Evolutionary conservation across 2,329 filamentous ascomycete species (phyloP).

Genomic region (Sporothrix phasma): DNA sequence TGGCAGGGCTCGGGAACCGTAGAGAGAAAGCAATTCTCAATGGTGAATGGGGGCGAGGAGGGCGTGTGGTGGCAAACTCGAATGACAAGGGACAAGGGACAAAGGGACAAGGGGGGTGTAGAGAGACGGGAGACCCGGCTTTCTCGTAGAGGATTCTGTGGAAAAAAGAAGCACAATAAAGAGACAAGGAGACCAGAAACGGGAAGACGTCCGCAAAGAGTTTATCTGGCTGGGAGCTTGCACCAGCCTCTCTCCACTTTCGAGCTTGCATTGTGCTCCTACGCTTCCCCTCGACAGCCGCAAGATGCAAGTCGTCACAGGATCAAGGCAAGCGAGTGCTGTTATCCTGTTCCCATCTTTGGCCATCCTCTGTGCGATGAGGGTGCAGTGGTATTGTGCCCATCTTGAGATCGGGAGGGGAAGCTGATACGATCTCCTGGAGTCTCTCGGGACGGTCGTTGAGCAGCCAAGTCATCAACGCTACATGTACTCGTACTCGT

Average conservation of each 20-base stretch:
- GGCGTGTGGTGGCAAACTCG: neutral
- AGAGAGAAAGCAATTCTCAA: neutral
- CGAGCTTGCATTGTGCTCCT: slow-evolving; percentile 10
- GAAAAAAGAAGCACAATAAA: neutral
- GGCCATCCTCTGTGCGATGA: neutral
- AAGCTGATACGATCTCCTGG: neutral
- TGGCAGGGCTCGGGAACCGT: slow-evolving; percentile 20
- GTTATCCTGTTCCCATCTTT: too few species aligned
- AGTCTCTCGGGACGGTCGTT: neutral
- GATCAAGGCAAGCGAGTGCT: neutral
- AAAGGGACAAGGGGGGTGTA: neutral
- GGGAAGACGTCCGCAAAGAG: neutral
- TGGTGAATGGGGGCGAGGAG: neutral
- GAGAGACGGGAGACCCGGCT: slow-evolving; percentile 2
- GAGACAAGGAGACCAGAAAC: neutral
- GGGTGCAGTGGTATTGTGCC: neutral
- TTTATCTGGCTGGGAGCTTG: neutral
- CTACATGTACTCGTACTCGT: too few species aligned
- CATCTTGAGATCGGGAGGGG: neutral
- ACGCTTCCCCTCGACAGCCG: neutral
- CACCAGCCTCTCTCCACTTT: neutral
- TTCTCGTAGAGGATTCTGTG: neutral
- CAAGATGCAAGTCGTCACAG: neutral
- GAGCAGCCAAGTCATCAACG: too few species aligned
- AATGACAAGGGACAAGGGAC: neutral